phyloP scores from a whole-genome alignment of 345 rosid species.

The Gossypium herbaceum region DNA sequence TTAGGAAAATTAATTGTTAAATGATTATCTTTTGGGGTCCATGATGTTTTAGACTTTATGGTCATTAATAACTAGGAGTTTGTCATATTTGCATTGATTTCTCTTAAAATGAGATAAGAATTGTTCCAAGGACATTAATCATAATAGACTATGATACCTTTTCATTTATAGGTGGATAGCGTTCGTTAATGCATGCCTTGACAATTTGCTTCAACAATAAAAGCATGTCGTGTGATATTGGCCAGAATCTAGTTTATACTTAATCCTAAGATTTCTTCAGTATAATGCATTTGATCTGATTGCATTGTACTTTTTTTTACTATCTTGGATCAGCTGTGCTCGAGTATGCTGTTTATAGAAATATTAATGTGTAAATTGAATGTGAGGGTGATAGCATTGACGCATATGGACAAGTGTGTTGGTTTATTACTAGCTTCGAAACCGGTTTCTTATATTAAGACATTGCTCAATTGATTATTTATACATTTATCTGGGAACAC shows the following conservation, averaged over 20 bases:
- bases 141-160: background rate
- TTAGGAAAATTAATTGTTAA: constrained; percentile 19
- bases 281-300: background rate
- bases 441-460: no score
- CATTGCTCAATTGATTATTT: background rate
- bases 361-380: no score
- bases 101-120: constrained; percentile 10
- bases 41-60: constrained; percentile 12
- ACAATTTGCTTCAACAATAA: background rate
- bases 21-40: constrained; percentile 25
- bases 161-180: background rate
- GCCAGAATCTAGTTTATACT: background rate
- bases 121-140: background rate
- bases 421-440: no score
- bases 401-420: no score
- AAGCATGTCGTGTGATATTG: background rate
- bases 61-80: constrained; percentile 2
- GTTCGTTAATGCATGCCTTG: background rate
- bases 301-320: background rate
- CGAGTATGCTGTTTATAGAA: background rate
- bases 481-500: background rate
- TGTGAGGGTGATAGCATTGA: no score
- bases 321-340: background rate
- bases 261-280: background rate
- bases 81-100: background rate